Base-by-base conservation (phyloP, 2,329 filamentous ascomycete genomes). In the Apiospora hydei region DNA sequence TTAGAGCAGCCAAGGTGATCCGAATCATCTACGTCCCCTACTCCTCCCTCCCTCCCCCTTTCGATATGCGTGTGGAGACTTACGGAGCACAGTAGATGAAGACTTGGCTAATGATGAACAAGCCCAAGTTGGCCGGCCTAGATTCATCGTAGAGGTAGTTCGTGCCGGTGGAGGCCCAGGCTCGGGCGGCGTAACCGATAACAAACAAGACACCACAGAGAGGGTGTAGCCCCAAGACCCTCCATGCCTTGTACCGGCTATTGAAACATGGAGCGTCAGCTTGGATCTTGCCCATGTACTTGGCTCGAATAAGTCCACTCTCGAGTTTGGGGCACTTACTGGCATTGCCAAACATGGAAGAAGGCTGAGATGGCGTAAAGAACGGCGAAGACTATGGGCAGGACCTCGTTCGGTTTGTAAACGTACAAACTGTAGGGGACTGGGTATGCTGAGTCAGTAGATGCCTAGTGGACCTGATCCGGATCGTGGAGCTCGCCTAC, bases 331-430 rank as follows among this genome's bases (percentile, higher is more conserved):
- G 14, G 14, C 16, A 77, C 81, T 75, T 72, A 82, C 81, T 73
- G 81, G 76, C 85, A 88, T 77, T 90, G 88, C 79, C 85, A 90
- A n/a, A 84, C 77, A 75, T 90, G 88, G 3, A 82, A 74, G n/a
- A 78, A 57, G 6, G 83, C 85, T 0, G 87, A 88, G 46, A 84
- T 74, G 6, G 80, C 78, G 72, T 87, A 88, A 0, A 86, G 75
- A 21, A 86, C 74, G 4, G 85, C 82, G 77, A 89, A 90, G 66
- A 88, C 75, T 26, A 89, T 83, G 0, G 89, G 87, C 0, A 87
- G 87, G 5, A 74, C 82, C 77, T 88, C 88, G 77, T 87, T 88
- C 0, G 89, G 89, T 16, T 84, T 84, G 73, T 90, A 90, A 75
- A 85, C 78, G 71, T 80, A 85, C 30, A 84, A 76, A 72, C 83